phyloP scores from a whole-genome alignment of 352 stramenopile species.

The Phytophthora aleatoria region DNA sequence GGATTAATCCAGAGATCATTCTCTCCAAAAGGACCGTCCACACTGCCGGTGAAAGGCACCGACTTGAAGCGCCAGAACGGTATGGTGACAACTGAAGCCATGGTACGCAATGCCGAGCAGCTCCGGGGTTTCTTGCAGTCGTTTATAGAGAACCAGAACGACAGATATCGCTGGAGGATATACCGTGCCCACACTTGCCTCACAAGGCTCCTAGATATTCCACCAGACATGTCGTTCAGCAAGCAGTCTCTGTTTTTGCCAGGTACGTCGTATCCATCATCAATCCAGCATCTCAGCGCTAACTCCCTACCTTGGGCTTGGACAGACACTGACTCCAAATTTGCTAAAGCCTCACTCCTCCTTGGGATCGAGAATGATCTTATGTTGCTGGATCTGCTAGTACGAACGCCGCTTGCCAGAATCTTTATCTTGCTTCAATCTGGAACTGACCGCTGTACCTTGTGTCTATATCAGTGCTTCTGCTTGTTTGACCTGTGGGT shows the following conservation, averaged over 20 bases:
- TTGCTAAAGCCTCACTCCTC: constrained; percentile 62
- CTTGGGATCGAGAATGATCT: constrained; percentile 88
- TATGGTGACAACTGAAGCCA: constrained; percentile 43
- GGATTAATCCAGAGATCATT: constrained; percentile 36
- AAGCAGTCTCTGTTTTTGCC: constrained; percentile 72
- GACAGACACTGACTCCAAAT: constrained; percentile 58
- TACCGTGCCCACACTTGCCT: constrained; percentile 82
- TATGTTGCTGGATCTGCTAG: constrained; percentile 88
- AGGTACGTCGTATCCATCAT: constrained; percentile 35
- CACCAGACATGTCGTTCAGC: constrained; percentile 71
- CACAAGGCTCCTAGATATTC: constrained; percentile 68
- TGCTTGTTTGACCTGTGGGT: constrained; percentile 69
- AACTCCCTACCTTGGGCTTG: background rate
- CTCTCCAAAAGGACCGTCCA: constrained; percentile 26
- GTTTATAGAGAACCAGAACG: constrained; percentile 87
- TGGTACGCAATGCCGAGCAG: constrained; percentile 54
- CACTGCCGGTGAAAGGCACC: constrained; percentile 23
- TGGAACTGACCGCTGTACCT: constrained; percentile 14
- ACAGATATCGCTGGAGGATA: constrained; percentile 76
- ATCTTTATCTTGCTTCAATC: background rate
- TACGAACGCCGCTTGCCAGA: constrained; percentile 35
- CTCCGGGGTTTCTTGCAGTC: constrained; percentile 82
- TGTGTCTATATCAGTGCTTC: constrained; percentile 55
- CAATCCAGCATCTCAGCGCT: background rate
- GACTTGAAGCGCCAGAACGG: constrained; percentile 26